A percentile compares a stretch with the other conserved stretches of the same genome.
These are phyloP conservation scores for Lenwebbia sp. DNA, from an alignment of 345 rosid genomes.

Conservation along the genomic window DNA sequence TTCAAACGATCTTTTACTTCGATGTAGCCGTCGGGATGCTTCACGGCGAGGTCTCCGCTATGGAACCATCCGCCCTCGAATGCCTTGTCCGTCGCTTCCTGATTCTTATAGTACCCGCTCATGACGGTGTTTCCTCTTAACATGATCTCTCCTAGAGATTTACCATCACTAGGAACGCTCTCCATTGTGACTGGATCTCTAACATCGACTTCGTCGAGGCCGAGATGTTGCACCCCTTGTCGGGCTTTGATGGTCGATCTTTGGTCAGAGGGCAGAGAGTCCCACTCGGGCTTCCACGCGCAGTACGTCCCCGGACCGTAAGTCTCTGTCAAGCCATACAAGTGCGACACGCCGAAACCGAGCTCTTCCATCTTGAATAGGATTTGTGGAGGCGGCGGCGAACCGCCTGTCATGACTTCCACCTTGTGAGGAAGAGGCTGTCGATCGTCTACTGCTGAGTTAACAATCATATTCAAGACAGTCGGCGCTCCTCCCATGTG, in stretches of 20 bases:
- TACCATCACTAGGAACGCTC: constrained; percentile 53
- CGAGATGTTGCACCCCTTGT: constrained; percentile 71
- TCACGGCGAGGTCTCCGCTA: constrained; percentile 72
- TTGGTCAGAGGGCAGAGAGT: constrained; percentile 27
- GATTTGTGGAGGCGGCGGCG: constrained; percentile 56
- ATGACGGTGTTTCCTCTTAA: constrained; percentile 72
- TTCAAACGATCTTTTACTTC: constrained; percentile 68
- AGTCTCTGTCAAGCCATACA: constrained; percentile 74
- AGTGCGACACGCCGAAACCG: constrained; percentile 54
- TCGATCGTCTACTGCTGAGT: constrained; percentile 22
- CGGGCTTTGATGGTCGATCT: constrained; percentile 42
- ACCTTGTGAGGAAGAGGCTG: constrained; percentile 42
- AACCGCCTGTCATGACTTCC: constrained; percentile 49
- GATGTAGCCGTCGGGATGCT: constrained; percentile 57
- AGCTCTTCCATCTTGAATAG: constrained; percentile 50
- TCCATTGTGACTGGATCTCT: constrained; percentile 48
- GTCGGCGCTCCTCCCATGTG: constrained; percentile 90
- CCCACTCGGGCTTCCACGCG: constrained; percentile 69
- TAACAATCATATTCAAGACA: constrained; percentile 68
- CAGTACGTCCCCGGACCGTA: constrained; percentile 69
- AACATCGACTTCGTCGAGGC: constrained; percentile 57
- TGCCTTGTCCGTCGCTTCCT: constrained; percentile 47
- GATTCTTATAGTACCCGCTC: constrained; percentile 65
- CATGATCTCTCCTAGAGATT: constrained; percentile 68
- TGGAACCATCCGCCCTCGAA: constrained; percentile 70